Conservation (phyloP, 75 land plant species). For the Selaginella tamariscina region DNA sequence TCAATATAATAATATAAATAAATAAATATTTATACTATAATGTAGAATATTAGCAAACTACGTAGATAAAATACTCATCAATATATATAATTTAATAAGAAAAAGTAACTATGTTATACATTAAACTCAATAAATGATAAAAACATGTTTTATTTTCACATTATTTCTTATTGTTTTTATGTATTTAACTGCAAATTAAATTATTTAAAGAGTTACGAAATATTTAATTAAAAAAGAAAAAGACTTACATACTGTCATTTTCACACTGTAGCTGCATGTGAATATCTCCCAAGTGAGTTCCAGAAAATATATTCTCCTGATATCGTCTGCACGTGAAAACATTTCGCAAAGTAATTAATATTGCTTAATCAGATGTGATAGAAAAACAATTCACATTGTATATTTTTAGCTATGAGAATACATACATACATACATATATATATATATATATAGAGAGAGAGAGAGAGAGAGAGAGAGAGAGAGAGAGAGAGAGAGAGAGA, state of each 20-base stretch:
- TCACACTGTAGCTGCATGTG: conserved; percentile 36
- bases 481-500: background rate
- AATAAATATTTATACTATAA: too few relatives aligned
- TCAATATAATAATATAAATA: too few relatives aligned
- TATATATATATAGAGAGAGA: too few relatives aligned
- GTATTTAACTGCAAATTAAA: background rate
- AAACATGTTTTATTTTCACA: too few relatives aligned
- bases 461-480: background rate
- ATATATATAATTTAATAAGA: too few relatives aligned
- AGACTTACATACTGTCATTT: background rate
- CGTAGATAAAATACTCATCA: too few relatives aligned
- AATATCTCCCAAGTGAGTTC: conserved; percentile 88
- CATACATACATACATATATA: background rate
- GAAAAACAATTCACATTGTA: background rate
- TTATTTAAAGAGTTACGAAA: background rate
- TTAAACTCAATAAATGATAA: too few relatives aligned
- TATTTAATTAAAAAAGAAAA: background rate
- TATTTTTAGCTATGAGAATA: too few relatives aligned
- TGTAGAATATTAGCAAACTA: too few relatives aligned
- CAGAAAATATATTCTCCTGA: conserved; percentile 91
- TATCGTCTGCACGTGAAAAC: conserved; percentile 33
- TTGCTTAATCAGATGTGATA: background rate
- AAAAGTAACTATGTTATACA: too few relatives aligned
- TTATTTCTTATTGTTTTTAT: too few relatives aligned
- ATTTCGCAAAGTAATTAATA: background rate